Evolutionary conservation across 1,284 basidiomycete genomes (phyloP).

Genomic region (Testicularia cyperi): DNA sequence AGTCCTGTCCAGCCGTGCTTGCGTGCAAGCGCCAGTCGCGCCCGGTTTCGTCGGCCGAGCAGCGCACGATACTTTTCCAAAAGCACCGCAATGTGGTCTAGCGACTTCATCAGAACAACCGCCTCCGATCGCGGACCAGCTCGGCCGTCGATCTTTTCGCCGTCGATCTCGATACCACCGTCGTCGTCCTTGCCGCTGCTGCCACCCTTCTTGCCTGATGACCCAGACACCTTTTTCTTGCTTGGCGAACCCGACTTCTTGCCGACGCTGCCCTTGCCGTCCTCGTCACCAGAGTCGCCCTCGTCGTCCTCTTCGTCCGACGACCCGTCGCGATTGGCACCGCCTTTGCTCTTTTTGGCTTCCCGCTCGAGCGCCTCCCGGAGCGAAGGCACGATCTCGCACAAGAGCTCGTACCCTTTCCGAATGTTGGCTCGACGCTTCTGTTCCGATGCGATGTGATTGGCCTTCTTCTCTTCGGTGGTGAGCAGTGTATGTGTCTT

Average conservation of each 20-base stretch:
- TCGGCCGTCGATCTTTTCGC: slow-evolving; percentile 43
- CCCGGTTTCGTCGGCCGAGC: slow-evolving; percentile 30
- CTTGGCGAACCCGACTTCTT: slow-evolving; percentile 4
- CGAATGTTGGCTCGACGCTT: slow-evolving; percentile 84
- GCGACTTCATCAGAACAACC: slow-evolving; percentile 39
- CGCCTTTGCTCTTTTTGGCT: slow-evolving; percentile 5
- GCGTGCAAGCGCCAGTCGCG: slow-evolving; percentile 22
- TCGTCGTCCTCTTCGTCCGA: slow-evolving; percentile 4
- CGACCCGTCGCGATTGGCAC: slow-evolving; percentile 5
- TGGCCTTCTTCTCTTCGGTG: slow-evolving; percentile 83
- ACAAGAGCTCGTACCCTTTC: slow-evolving; percentile 81
- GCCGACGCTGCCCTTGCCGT: slow-evolving; percentile 3
- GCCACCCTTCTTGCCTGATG: neutral
- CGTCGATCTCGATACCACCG: slow-evolving; percentile 32
- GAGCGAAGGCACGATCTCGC: slow-evolving; percentile 73
- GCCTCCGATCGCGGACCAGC: slow-evolving; percentile 45
- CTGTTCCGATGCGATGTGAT: slow-evolving; percentile 89
- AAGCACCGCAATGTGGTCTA: slow-evolving; percentile 26
- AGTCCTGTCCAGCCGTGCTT: slow-evolving; percentile 13
- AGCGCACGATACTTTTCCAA: slow-evolving; percentile 27
- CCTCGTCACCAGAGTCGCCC: slow-evolving; percentile 7
- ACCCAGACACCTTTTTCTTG: slow-evolving; percentile 2
- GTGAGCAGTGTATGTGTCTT: slow-evolving; percentile 68
- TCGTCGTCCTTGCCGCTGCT: slow-evolving; percentile 1
- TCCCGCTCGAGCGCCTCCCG: slow-evolving; percentile 62